Percentiles rank a stretch among this genome's conserved stretches.
These are phyloP conservation scores for Sporothrix globosa DNA, from an alignment of 2,329 filamentous ascomycete species.

Conservation along the genomic window DNA sequence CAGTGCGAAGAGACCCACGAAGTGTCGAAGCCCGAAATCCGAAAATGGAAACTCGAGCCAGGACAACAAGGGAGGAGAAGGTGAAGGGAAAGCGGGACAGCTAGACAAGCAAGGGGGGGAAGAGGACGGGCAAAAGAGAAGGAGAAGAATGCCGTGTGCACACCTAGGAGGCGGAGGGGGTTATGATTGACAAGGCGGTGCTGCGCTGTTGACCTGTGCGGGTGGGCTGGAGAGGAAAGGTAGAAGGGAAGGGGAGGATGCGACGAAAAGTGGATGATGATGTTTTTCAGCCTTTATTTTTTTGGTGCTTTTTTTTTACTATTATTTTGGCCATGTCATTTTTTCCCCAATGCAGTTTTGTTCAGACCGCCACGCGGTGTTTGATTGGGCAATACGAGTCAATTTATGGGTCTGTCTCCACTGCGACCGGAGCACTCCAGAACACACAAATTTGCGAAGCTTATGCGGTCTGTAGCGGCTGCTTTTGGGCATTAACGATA, in stretches of 20 bases:
- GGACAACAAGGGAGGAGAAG: slow-evolving; percentile 25
- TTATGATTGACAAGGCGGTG: slow-evolving; percentile 50
- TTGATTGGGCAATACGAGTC: background rate
- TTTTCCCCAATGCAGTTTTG: slow-evolving; percentile 20
- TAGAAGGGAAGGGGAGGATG: slow-evolving; percentile 23
- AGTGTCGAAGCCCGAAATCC: slow-evolving; percentile 28
- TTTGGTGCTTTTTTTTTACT: slow-evolving; percentile 36
- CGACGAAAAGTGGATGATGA: slow-evolving; percentile 37
- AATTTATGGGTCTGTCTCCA: background rate
- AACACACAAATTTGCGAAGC: slow-evolving; percentile 26
- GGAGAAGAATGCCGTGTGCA: slow-evolving; percentile 46
- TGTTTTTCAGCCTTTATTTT: slow-evolving; percentile 34
- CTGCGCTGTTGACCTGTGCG: slow-evolving; percentile 43
- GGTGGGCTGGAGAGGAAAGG: slow-evolving; percentile 37
- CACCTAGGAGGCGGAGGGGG: slow-evolving; percentile 41
- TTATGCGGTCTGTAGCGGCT: slow-evolving; percentile 1
- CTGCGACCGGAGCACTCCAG: slow-evolving; percentile 4
- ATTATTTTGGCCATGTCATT: slow-evolving; percentile 28
- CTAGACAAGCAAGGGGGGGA: background rate
- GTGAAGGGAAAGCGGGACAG: slow-evolving; percentile 23
- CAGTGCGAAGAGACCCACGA: background rate
- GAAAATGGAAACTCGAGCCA: slow-evolving; percentile 19
- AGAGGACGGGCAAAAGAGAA: slow-evolving; percentile 32
- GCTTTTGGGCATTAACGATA: slow-evolving; percentile 27
- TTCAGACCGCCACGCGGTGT: background rate